A percentile compares a stretch with the other conserved stretches of the same genome.
Evolutionary conservation across 2,329 filamentous ascomycete genomes (phyloP).

Genomic region (Nemania sp.): DNA sequence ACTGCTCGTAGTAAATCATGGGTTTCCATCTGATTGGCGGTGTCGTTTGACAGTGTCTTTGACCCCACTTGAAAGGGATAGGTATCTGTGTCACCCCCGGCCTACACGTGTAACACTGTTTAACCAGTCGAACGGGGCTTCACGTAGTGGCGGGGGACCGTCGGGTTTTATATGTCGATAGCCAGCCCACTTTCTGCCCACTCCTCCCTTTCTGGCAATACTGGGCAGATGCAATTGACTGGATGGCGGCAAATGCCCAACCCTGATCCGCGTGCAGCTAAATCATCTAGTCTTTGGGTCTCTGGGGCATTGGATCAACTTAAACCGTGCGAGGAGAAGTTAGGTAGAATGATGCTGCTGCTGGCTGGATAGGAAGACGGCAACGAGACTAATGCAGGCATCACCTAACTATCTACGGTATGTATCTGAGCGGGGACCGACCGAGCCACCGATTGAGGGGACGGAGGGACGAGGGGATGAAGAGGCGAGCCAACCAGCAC

Average conservation of each 20-base stretch:
- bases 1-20: no score
- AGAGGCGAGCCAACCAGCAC: constrained; percentile 6
- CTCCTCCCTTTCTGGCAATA: constrained; percentile 2
- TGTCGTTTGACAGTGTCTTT: not conserved
- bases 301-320: constrained; percentile 7
- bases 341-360: constrained; percentile 8
- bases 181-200: constrained; percentile 9
- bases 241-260: constrained; percentile 26
- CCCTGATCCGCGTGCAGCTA: constrained; percentile 25
- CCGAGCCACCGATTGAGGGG: not conserved
- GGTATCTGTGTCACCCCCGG: not conserved
- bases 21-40: constrained; percentile 1
- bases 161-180: constrained; percentile 21
- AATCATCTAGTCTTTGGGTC: not conserved
- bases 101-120: constrained; percentile 35
- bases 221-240: constrained; percentile 18
- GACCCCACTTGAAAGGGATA: constrained; percentile 25
- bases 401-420: constrained; percentile 12
- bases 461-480: not conserved
- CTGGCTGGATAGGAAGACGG: not conserved
- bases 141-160: constrained; percentile 16
- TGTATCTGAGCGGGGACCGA: constrained; percentile 6
- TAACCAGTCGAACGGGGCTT: constrained; percentile 31
- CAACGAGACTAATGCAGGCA: constrained; percentile 30
- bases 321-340: constrained; percentile 14